Evolutionary conservation across 495 filamentous ascomycete genomes (phyloP).

Genomic region (Ramalina intermedia): DNA sequence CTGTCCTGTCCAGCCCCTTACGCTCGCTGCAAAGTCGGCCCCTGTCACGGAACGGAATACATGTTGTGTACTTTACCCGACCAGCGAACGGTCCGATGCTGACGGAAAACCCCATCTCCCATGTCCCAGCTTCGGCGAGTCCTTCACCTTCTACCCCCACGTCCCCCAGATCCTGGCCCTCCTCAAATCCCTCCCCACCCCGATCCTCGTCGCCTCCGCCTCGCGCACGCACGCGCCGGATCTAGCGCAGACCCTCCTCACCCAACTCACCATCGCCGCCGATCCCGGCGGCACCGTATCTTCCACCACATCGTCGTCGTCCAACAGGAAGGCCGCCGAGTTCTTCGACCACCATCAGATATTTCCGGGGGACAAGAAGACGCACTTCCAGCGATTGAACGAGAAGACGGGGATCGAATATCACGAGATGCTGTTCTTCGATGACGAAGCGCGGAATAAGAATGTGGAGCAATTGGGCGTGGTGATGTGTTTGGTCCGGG

Average conservation of each 20-base stretch:
- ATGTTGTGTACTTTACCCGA: background rate
- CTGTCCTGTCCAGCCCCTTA: background rate
- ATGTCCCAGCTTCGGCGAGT: conserved; percentile 49
- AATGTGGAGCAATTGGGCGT: conserved; percentile 80
- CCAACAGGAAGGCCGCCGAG: conserved; percentile 46
- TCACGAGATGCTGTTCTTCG: conserved; percentile 90
- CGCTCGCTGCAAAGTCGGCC: background rate
- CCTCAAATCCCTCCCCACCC: conserved; percentile 25
- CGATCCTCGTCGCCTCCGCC: conserved; percentile 58
- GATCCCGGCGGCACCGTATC: background rate
- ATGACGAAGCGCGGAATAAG: conserved; percentile 77
- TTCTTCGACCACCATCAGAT: conserved; percentile 80
- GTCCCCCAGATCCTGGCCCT: conserved; percentile 58
- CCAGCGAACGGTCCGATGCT: background rate
- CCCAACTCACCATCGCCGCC: conserved; percentile 47
- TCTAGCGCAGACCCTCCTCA: conserved; percentile 66
- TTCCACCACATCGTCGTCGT: background rate
- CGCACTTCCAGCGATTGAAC: conserved; percentile 63
- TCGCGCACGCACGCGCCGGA: conserved; percentile 74
- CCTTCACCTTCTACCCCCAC: conserved; percentile 68
- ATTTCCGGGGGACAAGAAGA: conserved; percentile 73
- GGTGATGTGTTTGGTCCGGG: conserved; percentile 62
- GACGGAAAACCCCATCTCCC: background rate
- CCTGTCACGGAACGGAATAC: background rate
- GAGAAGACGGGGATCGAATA: conserved; percentile 48